These are phyloP conservation scores for Afroboletus lepidellus DNA, from an alignment of 1,284 basidiomycete genomes.

Conservation along the genomic window DNA sequence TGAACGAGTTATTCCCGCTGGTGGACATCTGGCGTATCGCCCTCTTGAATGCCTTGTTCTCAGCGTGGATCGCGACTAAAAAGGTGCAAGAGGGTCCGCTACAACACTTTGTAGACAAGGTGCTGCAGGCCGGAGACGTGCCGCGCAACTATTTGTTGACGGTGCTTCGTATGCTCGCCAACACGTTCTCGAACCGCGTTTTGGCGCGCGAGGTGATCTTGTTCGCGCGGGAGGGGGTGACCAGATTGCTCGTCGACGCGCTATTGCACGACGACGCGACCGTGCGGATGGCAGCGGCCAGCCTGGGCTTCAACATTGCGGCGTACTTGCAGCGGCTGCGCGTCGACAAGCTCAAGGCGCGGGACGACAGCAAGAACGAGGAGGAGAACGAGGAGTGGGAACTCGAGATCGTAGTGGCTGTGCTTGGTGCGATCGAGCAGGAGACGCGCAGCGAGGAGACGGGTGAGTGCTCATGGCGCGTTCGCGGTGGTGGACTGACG, in stretches of 20 bases:
- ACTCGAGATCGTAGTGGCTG: slow-evolving; percentile 74
- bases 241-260: slow-evolving; percentile 58
- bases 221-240: slow-evolving; percentile 38
- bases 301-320: slow-evolving; percentile 75
- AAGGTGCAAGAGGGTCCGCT: slow-evolving; percentile 39
- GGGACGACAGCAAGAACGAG: slow-evolving; percentile 32
- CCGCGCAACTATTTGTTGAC: slow-evolving; percentile 66
- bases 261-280: slow-evolving; percentile 66
- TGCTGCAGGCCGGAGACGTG: slow-evolving; percentile 33
- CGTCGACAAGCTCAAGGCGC: slow-evolving; percentile 44
- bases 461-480: slow-evolving; percentile 48
- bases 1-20: slow-evolving; percentile 73
- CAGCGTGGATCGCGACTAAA: slow-evolving; percentile 47
- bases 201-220: slow-evolving; percentile 55
- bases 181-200: slow-evolving; percentile 58
- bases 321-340: slow-evolving; percentile 61
- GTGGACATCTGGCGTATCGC: slow-evolving; percentile 84
- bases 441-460: slow-evolving; percentile 77
- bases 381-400: slow-evolving; percentile 78
- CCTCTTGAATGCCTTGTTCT: slow-evolving; percentile 60
- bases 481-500: background rate
- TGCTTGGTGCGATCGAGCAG: slow-evolving; percentile 70
- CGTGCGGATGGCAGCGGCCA: slow-evolving; percentile 79
- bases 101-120: slow-evolving; percentile 45
- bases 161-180: slow-evolving; percentile 71